phyloP scores from a whole-genome alignment of 2,329 filamentous ascomycete genomes.

The Grosmannia huntii region DNA sequence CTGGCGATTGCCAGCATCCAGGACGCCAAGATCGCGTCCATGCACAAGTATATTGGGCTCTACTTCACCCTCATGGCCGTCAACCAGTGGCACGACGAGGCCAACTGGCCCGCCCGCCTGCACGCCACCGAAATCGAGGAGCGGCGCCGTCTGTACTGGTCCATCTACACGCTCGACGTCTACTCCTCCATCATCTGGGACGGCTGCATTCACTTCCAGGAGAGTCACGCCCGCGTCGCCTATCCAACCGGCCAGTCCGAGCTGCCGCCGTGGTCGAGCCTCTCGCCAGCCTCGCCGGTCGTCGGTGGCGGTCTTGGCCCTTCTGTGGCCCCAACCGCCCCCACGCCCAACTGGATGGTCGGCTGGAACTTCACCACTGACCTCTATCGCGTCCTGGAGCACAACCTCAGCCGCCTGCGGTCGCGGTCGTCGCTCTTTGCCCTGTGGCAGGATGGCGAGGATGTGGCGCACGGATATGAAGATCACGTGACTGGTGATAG shows the following conservation, averaged over 20 bases:
- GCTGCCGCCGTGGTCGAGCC: background rate
- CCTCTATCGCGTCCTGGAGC: conserved; percentile 42
- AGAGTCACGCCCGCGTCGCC: conserved; percentile 30
- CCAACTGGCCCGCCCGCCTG: conserved; percentile 13
- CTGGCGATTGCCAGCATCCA: conserved; percentile 15
- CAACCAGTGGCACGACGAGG: conserved; percentile 16
- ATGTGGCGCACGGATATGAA: no score
- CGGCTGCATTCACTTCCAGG: conserved; percentile 29
- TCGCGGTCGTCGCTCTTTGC: conserved; percentile 8
- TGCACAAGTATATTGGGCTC: conserved; percentile 16
- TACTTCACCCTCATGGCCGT: conserved; percentile 16
- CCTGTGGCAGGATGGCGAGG: no score
- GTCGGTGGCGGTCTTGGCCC: no score
- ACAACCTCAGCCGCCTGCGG: conserved; percentile 19
- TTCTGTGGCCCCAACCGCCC: no score
- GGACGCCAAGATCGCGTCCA: conserved; percentile 14
- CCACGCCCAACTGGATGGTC: conserved; percentile 27
- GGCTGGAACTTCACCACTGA: conserved; percentile 47
- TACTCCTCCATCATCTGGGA: conserved; percentile 40
- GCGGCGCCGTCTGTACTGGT: conserved; percentile 31
- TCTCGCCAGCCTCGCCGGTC: background rate
- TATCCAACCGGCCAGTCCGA: conserved; percentile 26
- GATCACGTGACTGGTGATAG: no score
- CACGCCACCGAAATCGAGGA: conserved; percentile 12
- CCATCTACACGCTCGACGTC: conserved; percentile 43